phyloP scores from a whole-genome alignment of 148 eudicot genomes.

The Gaultheria prostrata region DNA sequence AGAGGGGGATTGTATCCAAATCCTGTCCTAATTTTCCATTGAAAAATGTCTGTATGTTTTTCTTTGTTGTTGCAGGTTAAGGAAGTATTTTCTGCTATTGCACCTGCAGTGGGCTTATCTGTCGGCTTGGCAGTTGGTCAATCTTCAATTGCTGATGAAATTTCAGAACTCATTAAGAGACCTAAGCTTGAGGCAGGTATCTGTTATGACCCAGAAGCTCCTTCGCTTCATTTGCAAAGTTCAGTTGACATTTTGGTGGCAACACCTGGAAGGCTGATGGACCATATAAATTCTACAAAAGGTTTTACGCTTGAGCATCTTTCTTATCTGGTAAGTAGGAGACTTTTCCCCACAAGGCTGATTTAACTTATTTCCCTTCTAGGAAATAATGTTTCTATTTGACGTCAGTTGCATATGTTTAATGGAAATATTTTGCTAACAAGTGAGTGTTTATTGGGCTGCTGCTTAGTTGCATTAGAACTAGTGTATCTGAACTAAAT shows the following conservation, averaged over 20 bases:
- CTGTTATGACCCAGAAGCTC: conserved; percentile 71
- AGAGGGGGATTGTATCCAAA: background rate
- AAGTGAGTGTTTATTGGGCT: background rate
- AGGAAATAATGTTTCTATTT: background rate
- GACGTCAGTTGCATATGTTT: background rate
- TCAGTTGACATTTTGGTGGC: conserved; percentile 92
- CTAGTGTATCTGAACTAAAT: background rate
- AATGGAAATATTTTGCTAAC: background rate
- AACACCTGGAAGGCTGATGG: conserved; percentile 97
- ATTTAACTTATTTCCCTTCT: background rate
- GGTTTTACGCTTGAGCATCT: conserved; percentile 95
- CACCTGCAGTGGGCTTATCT: conserved; percentile 88
- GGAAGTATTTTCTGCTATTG: conserved; percentile 77
- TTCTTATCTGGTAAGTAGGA: conserved; percentile 70
- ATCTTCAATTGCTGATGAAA: conserved; percentile 84
- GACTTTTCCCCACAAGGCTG: conserved; percentile 12
- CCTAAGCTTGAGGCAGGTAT: conserved; percentile 57
- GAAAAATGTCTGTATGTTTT: background rate
- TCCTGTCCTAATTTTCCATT: background rate
- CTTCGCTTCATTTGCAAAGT: conserved; percentile 44
- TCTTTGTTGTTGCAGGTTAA: conserved; percentile 58
- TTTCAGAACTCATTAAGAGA: conserved; percentile 60
- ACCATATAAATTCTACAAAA: conserved; percentile 76
- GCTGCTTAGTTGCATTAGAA: background rate
- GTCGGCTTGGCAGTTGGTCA: conserved; percentile 97